phyloP scores from a whole-genome alignment of 805 yeast genomes.

The Candida coleopterorum region DNA sequence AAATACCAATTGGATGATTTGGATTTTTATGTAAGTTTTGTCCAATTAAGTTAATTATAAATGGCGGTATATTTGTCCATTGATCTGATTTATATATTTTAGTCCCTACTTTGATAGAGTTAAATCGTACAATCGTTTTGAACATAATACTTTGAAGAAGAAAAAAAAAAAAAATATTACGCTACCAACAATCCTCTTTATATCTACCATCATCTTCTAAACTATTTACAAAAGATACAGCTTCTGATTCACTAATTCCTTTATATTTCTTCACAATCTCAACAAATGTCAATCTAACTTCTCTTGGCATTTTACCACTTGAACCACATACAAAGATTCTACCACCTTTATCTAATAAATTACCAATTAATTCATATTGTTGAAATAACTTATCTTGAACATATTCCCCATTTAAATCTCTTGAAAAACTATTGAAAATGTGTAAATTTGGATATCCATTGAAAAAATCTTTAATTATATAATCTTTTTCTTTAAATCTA shows the following conservation, averaged over 20 bases:
- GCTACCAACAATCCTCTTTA: slow-evolving; percentile 85
- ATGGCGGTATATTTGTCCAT: slow-evolving; percentile 81
- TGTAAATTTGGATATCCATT: slow-evolving; percentile 23
- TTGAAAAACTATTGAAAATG: slow-evolving; percentile 41
- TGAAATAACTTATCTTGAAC: slow-evolving; percentile 72
- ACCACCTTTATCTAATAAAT: slow-evolving; percentile 51
- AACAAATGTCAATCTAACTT: slow-evolving; percentile 74
- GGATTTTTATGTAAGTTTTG: slow-evolving; percentile 69
- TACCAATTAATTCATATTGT: slow-evolving; percentile 44
- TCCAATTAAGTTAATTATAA: slow-evolving; percentile 63
- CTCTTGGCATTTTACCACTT: slow-evolving; percentile 90
- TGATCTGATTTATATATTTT: slow-evolving; percentile 57
- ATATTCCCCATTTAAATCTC: slow-evolving; percentile 47
- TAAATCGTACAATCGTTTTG: background rate
- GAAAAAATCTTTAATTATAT: slow-evolving; percentile 58
- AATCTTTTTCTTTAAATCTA: slow-evolving; percentile 63
- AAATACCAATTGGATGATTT: slow-evolving; percentile 86
- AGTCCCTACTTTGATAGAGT: slow-evolving; percentile 24
- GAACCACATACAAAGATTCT: slow-evolving; percentile 84
- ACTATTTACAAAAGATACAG: slow-evolving; percentile 45
- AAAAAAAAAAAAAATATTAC: slow-evolving; percentile 2
- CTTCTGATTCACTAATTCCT: slow-evolving; percentile 36
- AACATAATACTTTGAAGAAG: too few relatives aligned
- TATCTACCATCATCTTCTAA: slow-evolving; percentile 67
- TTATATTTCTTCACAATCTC: slow-evolving; percentile 51